These are phyloP conservation scores for Trichomonascus vanleenenianus DNA, from an alignment of 805 yeast genomes.

Conservation along the genomic window DNA sequence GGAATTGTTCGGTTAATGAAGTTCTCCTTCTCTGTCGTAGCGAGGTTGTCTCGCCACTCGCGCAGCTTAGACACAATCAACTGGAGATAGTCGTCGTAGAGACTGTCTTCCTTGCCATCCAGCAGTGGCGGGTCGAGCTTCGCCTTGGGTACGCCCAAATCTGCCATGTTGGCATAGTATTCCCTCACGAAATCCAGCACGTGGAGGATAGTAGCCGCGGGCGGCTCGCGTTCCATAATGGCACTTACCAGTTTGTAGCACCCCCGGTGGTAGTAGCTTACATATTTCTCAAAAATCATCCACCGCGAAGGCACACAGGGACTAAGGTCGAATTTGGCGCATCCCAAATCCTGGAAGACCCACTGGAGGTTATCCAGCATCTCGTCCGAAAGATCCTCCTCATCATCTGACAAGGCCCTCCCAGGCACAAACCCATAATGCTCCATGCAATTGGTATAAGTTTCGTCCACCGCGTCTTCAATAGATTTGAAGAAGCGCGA, in stretches of 20 bases:
- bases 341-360: conserved; percentile 71
- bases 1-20: conserved; percentile 61
- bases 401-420: no score
- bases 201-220: conserved; percentile 64
- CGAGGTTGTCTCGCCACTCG: conserved; percentile 75
- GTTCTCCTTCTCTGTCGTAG: conserved; percentile 54
- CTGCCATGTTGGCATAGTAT: conserved; percentile 47
- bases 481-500: conserved; percentile 52
- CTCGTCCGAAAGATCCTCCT: conserved; percentile 38
- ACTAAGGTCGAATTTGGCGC: conserved; percentile 52
- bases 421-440: conserved; percentile 31
- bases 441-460: conserved; percentile 58
- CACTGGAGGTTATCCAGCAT: conserved; percentile 70
- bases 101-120: conserved; percentile 60
- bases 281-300: conserved; percentile 58
- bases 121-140: conserved; percentile 50
- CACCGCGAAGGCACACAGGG: conserved; percentile 64
- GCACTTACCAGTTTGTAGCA: conserved; percentile 56
- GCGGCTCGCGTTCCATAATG: conserved; percentile 62
- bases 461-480: conserved; percentile 52
- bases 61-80: conserved; percentile 65
- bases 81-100: conserved; percentile 70
- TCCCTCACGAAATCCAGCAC: conserved; percentile 72
- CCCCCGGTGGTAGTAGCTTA: conserved; percentile 58
- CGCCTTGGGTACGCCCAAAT: conserved; percentile 40